Conservation (phyloP, 495 filamentous ascomycete genomes). For the Penicillium subrubescens region DNA sequence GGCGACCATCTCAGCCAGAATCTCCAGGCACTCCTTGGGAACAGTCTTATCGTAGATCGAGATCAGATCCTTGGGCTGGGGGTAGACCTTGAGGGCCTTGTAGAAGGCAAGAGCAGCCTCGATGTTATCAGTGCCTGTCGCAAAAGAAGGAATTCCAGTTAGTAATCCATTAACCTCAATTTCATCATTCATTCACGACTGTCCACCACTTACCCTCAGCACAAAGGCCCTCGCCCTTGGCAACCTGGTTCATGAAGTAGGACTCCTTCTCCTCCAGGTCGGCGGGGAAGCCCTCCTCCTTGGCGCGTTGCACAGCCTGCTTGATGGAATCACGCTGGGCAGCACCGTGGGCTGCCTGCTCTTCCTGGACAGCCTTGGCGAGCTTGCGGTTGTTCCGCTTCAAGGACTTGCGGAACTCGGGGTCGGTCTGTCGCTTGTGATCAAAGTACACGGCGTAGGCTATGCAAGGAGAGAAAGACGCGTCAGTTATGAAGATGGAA, state of each 20-base stretch:
- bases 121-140: slow-evolving; percentile 66
- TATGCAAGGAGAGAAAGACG: slow-evolving; percentile 15
- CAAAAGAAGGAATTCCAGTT: neutral
- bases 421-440: slow-evolving; percentile 82
- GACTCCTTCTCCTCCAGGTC: slow-evolving; percentile 88
- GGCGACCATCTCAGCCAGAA: slow-evolving; percentile 97
- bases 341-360: slow-evolving; percentile 66
- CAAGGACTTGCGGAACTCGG: slow-evolving; percentile 81
- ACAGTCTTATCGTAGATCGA: slow-evolving; percentile 98
- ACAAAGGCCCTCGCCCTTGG: slow-evolving; percentile 77
- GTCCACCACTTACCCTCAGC: slow-evolving; percentile 58
- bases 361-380: slow-evolving; percentile 74
- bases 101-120: slow-evolving; percentile 95
- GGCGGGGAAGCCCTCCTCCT: slow-evolving; percentile 87
- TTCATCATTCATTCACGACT: neutral
- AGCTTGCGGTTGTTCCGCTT: slow-evolving; percentile 79
- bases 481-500: neutral
- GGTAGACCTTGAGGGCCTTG: slow-evolving; percentile 97
- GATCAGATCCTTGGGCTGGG: slow-evolving; percentile 88
- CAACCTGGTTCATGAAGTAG: slow-evolving; percentile 95
- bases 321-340: slow-evolving; percentile 74
- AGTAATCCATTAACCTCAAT: neutral
- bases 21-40: slow-evolving; percentile 89
- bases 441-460: slow-evolving; percentile 93
- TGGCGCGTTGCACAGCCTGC: slow-evolving; percentile 70